These are phyloP conservation scores for Leptodermis oblonga DNA, from an alignment of 257 asterid genomes.

Conservation along the genomic window DNA sequence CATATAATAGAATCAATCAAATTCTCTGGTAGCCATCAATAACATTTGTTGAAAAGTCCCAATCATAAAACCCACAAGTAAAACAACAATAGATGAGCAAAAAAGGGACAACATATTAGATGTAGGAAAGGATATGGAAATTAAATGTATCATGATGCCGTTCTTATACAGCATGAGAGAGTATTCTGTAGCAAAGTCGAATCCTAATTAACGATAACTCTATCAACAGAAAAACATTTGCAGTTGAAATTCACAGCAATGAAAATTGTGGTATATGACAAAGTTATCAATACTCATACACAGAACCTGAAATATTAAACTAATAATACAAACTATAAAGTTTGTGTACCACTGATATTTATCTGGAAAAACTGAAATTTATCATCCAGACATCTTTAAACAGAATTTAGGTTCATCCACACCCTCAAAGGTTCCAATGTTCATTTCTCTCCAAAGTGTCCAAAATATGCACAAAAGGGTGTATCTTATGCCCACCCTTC, in stretches of 20 bases:
- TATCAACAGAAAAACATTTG: not conserved
- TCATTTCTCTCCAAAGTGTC: not conserved
- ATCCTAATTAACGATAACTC: not conserved
- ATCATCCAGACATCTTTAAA: not conserved
- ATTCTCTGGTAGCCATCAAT: not conserved
- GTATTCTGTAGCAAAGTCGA: not conserved
- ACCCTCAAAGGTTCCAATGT: not conserved
- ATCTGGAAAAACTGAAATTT: not conserved
- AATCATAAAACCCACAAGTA: not conserved
- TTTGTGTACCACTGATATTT: not conserved
- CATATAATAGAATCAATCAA: conserved; percentile 6
- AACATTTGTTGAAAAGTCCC: not conserved
- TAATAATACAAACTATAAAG: not conserved
- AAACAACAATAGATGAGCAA: not conserved
- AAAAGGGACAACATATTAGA: not conserved
- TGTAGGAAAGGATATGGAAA: not conserved
- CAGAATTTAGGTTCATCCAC: not conserved
- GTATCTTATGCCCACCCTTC: not conserved
- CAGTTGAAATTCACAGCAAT: not conserved
- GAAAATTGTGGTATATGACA: not conserved
- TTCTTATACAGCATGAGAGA: not conserved
- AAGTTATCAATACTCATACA: not conserved
- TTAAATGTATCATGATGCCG: not conserved
- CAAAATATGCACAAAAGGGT: not conserved
- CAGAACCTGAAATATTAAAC: not conserved